These are phyloP conservation scores for Hamigera avellanea DNA, from an alignment of 495 filamentous ascomycete species.

Conservation along the genomic window DNA sequence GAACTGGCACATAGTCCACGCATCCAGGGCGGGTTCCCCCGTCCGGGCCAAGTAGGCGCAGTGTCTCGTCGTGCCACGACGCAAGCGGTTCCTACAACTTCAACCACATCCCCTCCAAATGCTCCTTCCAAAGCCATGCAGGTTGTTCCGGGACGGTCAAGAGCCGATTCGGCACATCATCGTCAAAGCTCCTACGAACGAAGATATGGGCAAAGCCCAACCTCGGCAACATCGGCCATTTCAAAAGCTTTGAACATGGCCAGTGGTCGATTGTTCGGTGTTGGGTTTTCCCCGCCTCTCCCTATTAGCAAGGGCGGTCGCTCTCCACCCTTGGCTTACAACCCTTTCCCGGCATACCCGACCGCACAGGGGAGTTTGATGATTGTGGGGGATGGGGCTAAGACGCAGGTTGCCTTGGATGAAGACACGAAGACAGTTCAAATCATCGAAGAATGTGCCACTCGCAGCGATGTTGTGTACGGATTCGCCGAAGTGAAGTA, in stretches of 20 bases:
- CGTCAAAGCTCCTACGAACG: conserved; percentile 69
- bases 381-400: conserved; percentile 55
- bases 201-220: conserved; percentile 62
- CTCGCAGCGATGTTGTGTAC: conserved; percentile 87
- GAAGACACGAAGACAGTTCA: conserved; percentile 73
- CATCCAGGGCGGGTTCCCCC: conserved; percentile 31
- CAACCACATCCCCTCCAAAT: conserved; percentile 46
- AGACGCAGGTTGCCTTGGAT: conserved; percentile 48
- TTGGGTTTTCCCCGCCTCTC: conserved; percentile 59
- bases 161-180: conserved; percentile 52
- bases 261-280: conserved; percentile 69
- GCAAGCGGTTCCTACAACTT: conserved; percentile 40
- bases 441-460: conserved; percentile 80
- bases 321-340: conserved; percentile 70
- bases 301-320: conserved; percentile 51
- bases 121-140: conserved; percentile 54
- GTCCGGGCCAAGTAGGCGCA: conserved; percentile 27
- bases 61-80: conserved; percentile 60
- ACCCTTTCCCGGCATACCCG: conserved; percentile 75
- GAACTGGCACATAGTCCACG: conserved; percentile 73
- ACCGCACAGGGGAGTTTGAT: conserved; percentile 45
- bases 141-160: conserved; percentile 47
- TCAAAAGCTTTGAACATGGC: conserved; percentile 93
- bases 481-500: conserved; percentile 98
- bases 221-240: conserved; percentile 75